Conservation (phyloP, 495 filamentous ascomycete genomes). For the Staphylotrichum longicolle region DNA sequence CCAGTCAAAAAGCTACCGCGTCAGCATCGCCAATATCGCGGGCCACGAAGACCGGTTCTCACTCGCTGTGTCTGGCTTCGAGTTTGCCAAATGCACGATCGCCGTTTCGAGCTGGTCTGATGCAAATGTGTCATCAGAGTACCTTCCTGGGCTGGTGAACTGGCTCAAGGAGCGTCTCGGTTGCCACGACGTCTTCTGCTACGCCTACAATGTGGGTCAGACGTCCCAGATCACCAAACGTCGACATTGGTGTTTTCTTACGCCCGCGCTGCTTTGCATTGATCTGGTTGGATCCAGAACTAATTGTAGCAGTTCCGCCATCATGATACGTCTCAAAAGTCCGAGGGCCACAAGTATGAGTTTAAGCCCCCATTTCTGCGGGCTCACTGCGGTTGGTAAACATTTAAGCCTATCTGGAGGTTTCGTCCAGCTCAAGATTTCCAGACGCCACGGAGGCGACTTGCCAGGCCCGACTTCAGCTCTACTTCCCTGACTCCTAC, state of each 20-base stretch:
- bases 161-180: slow-evolving; percentile 14
- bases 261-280: neutral
- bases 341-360: slow-evolving; percentile 6
- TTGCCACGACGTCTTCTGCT: slow-evolving; percentile 13
- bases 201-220: slow-evolving; percentile 20
- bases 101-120: slow-evolving; percentile 6
- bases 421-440: too few relatives aligned
- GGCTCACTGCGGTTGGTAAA: slow-evolving; percentile 12
- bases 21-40: slow-evolving; percentile 7
- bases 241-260: too few relatives aligned
- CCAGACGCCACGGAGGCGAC: slow-evolving; percentile 19
- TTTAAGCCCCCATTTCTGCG: slow-evolving; percentile 16
- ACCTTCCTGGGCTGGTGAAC: slow-evolving; percentile 7
- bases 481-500: slow-evolving; percentile 18
- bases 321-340: neutral
- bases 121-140: neutral
- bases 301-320: slow-evolving; percentile 9
- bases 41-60: slow-evolving; percentile 9
- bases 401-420: too few relatives aligned
- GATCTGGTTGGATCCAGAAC: too few relatives aligned
- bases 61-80: slow-evolving; percentile 12
- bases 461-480: slow-evolving; percentile 6
- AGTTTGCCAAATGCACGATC: slow-evolving; percentile 14
- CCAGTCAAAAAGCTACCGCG: neutral
- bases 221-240: too few relatives aligned